phyloP scores from a whole-genome alignment of 495 filamentous ascomycete genomes.

The Diplogelasinospora grovesii region DNA sequence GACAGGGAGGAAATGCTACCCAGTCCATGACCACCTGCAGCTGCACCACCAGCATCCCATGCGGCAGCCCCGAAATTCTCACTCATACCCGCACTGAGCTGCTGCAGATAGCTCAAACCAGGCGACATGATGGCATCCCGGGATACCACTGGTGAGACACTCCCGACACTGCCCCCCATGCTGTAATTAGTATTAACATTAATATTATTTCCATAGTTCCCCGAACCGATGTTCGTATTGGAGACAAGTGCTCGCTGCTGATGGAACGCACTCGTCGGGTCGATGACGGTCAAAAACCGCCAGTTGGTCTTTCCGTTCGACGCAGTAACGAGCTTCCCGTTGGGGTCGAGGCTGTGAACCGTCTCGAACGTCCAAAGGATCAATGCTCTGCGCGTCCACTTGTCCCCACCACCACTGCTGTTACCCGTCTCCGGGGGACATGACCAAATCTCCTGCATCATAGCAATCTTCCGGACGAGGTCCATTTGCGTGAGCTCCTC shows the following conservation, averaged over 20 bases:
- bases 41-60: slow-evolving; percentile 23
- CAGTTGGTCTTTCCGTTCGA: slow-evolving; percentile 29
- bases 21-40: too few relatives aligned
- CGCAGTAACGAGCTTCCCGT: slow-evolving; percentile 13
- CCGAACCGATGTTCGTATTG: background rate
- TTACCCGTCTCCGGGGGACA: slow-evolving; percentile 22
- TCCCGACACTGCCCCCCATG: slow-evolving; percentile 3
- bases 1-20: slow-evolving; percentile 10
- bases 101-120: slow-evolving; percentile 34
- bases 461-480: slow-evolving; percentile 39
- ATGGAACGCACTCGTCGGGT: slow-evolving; percentile 39
- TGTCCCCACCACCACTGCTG: slow-evolving; percentile 1
- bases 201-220: too few relatives aligned
- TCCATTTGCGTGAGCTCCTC: slow-evolving; percentile 35
- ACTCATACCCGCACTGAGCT: slow-evolving; percentile 35
- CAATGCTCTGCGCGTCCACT: slow-evolving; percentile 37
- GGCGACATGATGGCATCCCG: slow-evolving; percentile 40
- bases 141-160: slow-evolving; percentile 6
- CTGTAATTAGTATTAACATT: too few relatives aligned
- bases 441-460: slow-evolving; percentile 47
- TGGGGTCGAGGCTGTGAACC: slow-evolving; percentile 29
- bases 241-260: slow-evolving; percentile 35
- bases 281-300: slow-evolving; percentile 42
- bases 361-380: slow-evolving; percentile 45
- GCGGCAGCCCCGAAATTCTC: slow-evolving; percentile 39